phyloP scores from a whole-genome alignment of 1,139 yeast species.

The Magnusiomyces sp. region DNA sequence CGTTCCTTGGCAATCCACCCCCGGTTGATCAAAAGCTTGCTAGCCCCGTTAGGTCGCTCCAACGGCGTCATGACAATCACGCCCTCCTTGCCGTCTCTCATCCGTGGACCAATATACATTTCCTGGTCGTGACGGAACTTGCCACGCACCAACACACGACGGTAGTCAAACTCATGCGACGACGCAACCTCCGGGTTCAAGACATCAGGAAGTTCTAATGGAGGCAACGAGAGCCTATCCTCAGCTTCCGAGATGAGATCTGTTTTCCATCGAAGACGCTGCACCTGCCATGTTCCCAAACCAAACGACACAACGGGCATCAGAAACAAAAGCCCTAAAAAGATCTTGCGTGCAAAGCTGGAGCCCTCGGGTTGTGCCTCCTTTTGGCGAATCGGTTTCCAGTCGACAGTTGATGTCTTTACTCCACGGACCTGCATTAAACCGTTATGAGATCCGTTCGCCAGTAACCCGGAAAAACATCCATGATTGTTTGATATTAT shows the following conservation, averaged over 20 bases:
- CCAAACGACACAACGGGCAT: constrained; percentile 87
- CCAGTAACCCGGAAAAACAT: not conserved
- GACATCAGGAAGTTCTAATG: constrained; percentile 55
- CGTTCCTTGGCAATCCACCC: constrained; percentile 85
- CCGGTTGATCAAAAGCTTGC: constrained; percentile 60
- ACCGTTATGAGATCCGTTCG: not conserved
- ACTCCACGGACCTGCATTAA: constrained; percentile 25
- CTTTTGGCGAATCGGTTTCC: constrained; percentile 65
- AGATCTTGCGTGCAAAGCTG: constrained; percentile 24
- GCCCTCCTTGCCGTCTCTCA: constrained; percentile 68
- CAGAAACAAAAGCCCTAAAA: constrained; percentile 39
- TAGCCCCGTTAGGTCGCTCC: constrained; percentile 44
- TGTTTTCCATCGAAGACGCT: constrained; percentile 83
- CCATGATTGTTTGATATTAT: not conserved
- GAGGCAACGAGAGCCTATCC: constrained; percentile 64
- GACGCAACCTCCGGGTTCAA: constrained; percentile 35
- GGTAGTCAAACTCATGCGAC: constrained; percentile 66
- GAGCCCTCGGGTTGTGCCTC: constrained; percentile 28
- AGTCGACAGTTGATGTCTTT: constrained; percentile 70
- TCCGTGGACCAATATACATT: constrained; percentile 85
- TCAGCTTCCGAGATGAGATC: constrained; percentile 75
- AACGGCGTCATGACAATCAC: constrained; percentile 78
- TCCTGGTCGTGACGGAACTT: constrained; percentile 78
- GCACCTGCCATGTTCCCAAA: constrained; percentile 90
- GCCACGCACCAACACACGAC: constrained; percentile 68